Conservation (phyloP, 2,329 filamentous ascomycete genomes). For the Ophiosphaerella korrae region DNA sequence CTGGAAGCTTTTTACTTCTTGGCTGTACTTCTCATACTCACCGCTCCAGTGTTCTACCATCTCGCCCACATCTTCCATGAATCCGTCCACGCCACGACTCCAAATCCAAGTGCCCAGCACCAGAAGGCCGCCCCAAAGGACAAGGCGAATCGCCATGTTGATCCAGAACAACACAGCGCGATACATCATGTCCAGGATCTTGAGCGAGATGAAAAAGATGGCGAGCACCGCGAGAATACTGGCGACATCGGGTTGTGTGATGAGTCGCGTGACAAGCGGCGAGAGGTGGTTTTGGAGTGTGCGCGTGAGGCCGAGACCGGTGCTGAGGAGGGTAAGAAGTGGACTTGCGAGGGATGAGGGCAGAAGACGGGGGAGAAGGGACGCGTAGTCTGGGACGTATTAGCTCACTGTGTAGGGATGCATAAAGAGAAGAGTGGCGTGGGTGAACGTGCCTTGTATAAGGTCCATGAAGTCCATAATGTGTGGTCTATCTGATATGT, state of each 20-base stretch:
- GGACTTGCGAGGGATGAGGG: constrained; percentile 38
- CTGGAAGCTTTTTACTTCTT: constrained; percentile 34
- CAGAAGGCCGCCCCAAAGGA: constrained; percentile 67
- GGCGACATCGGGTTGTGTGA: constrained; percentile 52
- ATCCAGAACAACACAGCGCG: constrained; percentile 79
- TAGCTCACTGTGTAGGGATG: constrained; percentile 4
- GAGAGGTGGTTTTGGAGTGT: constrained; percentile 36
- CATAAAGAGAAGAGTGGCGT: neutral
- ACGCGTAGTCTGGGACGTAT: constrained; percentile 39
- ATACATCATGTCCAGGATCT: constrained; percentile 71
- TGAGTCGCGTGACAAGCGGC: constrained; percentile 34
- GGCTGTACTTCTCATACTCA: constrained; percentile 45
- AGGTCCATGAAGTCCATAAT: constrained; percentile 43
- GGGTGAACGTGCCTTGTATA: constrained; percentile 27
- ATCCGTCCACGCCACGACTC: constrained; percentile 66
- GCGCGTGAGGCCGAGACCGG: constrained; percentile 32
- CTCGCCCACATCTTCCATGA: constrained; percentile 61
- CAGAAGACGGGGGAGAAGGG: constrained; percentile 38
- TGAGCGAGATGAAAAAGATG: constrained; percentile 66
- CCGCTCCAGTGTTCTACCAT: constrained; percentile 45
- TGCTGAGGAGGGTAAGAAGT: constrained; percentile 36
- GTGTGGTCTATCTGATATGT: constrained; percentile 16
- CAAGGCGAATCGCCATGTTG: constrained; percentile 64
- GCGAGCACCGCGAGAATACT: constrained; percentile 63
- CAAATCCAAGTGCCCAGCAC: constrained; percentile 63